Percentiles rank a stretch among this genome's conserved stretches.
These are phyloP conservation scores for Malus asiatica DNA, from an alignment of 306 rosid species.

Conservation along the genomic window DNA sequence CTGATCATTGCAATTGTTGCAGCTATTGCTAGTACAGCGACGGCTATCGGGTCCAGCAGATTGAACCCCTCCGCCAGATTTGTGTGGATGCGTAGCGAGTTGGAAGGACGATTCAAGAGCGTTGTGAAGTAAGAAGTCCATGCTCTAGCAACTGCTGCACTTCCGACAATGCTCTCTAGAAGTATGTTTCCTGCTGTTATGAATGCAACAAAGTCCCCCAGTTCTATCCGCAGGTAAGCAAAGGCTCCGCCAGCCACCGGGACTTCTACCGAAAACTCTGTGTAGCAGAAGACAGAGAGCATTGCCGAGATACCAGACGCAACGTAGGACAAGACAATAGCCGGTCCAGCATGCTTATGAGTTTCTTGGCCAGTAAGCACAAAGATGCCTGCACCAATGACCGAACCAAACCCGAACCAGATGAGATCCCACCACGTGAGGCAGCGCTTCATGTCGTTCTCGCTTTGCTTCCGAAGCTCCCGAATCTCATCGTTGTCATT, in stretches of 20 bases:
- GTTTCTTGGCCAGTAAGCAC: constrained; percentile 69
- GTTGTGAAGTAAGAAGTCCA: constrained; percentile 79
- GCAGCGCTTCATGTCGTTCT: constrained; percentile 42
- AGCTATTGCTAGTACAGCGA: constrained; percentile 31
- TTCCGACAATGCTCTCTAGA: constrained; percentile 55
- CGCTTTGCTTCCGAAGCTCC: constrained; percentile 43
- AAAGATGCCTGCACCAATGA: constrained; percentile 74
- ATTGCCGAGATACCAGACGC: constrained; percentile 74
- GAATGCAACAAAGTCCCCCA: constrained; percentile 77
- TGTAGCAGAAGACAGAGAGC: constrained; percentile 81
- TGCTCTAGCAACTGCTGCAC: constrained; percentile 59
- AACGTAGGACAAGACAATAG: constrained; percentile 54
- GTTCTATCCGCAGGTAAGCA: constrained; percentile 65
- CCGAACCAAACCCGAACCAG: constrained; percentile 80
- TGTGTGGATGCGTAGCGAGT: constrained; percentile 49
- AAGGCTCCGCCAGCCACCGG: constrained; percentile 82
- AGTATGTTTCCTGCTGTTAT: constrained; percentile 73
- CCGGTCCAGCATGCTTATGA: constrained; percentile 52
- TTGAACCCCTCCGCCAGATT: constrained; percentile 41
- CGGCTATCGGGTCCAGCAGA: constrained; percentile 68
- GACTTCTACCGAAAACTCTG: constrained; percentile 68
- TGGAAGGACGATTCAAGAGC: constrained; percentile 39
- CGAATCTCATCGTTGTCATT: constrained; percentile 42
- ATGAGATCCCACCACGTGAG: constrained; percentile 73
- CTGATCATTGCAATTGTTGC: constrained; percentile 48